These are phyloP conservation scores for Lepidopterella palustris DNA, from an alignment of 495 filamentous ascomycete species.

Conservation along the genomic window DNA sequence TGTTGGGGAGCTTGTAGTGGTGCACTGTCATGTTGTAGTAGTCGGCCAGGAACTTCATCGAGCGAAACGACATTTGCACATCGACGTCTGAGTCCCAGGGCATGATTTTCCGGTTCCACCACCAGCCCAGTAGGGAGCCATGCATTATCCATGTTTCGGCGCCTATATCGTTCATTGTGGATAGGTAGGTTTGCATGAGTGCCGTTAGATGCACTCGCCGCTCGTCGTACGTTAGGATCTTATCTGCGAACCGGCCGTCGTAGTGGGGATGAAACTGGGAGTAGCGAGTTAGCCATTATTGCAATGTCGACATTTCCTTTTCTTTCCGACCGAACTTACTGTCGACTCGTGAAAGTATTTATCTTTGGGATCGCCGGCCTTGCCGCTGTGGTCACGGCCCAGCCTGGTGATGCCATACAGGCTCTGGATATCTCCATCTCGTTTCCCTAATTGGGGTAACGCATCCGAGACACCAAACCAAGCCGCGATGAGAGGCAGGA, in stretches of 20 bases:
- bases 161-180: slow-evolving; percentile 49
- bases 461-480: not conserved
- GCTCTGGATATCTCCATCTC: slow-evolving; percentile 15
- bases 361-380: slow-evolving; percentile 14
- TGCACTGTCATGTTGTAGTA: slow-evolving; percentile 61
- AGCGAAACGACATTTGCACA: slow-evolving; percentile 51
- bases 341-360: slow-evolving; percentile 35
- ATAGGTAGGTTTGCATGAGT: slow-evolving; percentile 51
- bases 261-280: slow-evolving; percentile 34
- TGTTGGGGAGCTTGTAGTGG: slow-evolving; percentile 42
- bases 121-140: slow-evolving; percentile 55
- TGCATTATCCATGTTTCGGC: slow-evolving; percentile 62
- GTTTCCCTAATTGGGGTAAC: slow-evolving; percentile 3
- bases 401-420: slow-evolving; percentile 14
- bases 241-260: slow-evolving; percentile 35
- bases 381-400: slow-evolving; percentile 18
- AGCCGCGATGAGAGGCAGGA: not conserved
- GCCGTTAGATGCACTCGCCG: slow-evolving; percentile 40
- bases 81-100: slow-evolving; percentile 61
- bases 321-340: slow-evolving; percentile 5
- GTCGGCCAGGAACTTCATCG: slow-evolving; percentile 49
- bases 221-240: slow-evolving; percentile 16
- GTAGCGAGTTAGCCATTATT: not conserved
- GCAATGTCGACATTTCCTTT: not conserved
- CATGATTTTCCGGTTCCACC: slow-evolving; percentile 59